A percentile compares a stretch with the other conserved stretches of the same genome.
Evolutionary conservation across 805 yeast genomes (phyloP).

Genomic region (Groenewaldozyma tartarivorans): DNA sequence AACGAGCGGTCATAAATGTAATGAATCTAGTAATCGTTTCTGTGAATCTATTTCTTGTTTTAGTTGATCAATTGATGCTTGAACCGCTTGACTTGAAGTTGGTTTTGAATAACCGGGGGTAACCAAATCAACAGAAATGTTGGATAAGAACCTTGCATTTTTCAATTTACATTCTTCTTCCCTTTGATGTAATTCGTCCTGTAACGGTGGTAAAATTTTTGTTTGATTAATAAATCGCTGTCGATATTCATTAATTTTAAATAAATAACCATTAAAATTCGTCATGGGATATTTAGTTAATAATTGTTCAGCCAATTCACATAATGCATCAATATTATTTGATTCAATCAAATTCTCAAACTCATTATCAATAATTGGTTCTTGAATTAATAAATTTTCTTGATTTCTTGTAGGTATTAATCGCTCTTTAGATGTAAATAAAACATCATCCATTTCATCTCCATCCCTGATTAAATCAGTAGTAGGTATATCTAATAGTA

Average conservation of each 20-base stretch:
- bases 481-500: conserved; percentile 42
- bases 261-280: conserved; percentile 14
- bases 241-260: neutral
- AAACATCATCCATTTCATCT: conserved; percentile 23
- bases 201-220: neutral
- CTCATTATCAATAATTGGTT: too few relatives aligned
- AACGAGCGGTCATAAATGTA: conserved; percentile 11
- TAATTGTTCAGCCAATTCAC: conserved; percentile 33
- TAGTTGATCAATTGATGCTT: conserved; percentile 10
- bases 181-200: neutral
- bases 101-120: neutral
- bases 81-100: conserved; percentile 8
- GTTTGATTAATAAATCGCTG: neutral
- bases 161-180: neutral
- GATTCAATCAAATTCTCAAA: too few relatives aligned
- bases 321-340: conserved; percentile 38
- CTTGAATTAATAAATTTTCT: conserved; percentile 5
- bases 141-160: neutral
- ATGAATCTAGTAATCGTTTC: conserved; percentile 9
- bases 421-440: conserved; percentile 6
- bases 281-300: conserved; percentile 30
- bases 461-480: conserved; percentile 54
- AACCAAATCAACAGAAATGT: neutral
- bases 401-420: neutral
- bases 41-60: conserved; percentile 13